Evolutionary conservation across 306 rosid species (phyloP).

Genomic region (Casuarina equisetifolia): DNA sequence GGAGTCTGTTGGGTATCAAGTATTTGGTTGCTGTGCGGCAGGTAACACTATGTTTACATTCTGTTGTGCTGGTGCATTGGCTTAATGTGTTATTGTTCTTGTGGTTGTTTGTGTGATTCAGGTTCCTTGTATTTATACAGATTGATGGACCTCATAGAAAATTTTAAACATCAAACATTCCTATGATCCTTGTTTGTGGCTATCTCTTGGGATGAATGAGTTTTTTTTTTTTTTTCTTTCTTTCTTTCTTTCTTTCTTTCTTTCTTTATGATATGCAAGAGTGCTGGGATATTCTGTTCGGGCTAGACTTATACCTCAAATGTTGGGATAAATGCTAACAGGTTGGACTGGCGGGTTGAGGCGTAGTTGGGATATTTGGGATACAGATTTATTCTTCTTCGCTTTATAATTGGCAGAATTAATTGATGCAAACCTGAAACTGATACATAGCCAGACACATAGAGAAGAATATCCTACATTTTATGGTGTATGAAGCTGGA

Average conservation of each 20-base stretch:
- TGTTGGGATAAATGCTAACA: background rate
- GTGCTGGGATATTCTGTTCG: background rate
- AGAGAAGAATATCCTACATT: no score
- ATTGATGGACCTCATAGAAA: background rate
- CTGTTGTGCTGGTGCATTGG: background rate
- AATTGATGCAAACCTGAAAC: no score
- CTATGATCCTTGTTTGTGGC: background rate
- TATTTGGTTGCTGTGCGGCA: conserved; percentile 91
- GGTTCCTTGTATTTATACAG: background rate
- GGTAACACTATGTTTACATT: conserved; percentile 46
- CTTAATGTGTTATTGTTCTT: background rate
- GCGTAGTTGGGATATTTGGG: background rate
- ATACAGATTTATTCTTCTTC: background rate
- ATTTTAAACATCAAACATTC: background rate
- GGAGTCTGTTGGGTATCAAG: conserved; percentile 93
- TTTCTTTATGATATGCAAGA: background rate
- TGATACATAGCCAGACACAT: no score
- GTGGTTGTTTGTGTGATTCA: background rate
- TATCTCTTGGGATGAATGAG: background rate
- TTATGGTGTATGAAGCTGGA: background rate
- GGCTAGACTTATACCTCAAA: background rate
- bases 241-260: no score
- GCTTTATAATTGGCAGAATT: no score
- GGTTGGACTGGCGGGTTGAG: background rate
- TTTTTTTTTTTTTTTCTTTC: no score